Evolutionary conservation across 2,329 filamentous ascomycete species (phyloP), one percentile per base, ranked within the genome.

Genomic region (Colletotrichum sp.): DNA sequence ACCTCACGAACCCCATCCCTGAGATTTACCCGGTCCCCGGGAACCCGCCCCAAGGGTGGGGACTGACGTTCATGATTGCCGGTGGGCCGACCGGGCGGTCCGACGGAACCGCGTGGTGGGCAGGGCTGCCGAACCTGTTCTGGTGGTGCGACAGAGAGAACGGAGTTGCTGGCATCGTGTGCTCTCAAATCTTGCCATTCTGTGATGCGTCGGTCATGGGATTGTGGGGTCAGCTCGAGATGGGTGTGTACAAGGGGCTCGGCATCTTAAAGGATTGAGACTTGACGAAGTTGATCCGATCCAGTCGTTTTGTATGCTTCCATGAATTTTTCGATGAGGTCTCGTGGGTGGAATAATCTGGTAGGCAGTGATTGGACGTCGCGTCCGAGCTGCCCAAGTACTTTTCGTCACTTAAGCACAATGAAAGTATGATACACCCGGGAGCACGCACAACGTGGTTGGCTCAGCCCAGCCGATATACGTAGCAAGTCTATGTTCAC

Each of bases 101-200:
- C 0, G 82, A 78, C 4, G 84, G 86, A 3, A 92, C 90, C 0
- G 88, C 79, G 0, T 87, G 85, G 79, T 93, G 92, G 92, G 89
- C 89, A 3, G 92, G 92, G 0, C 78, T 93, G 34, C 82, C 90
- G 5, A 93, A 93, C 80, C 79, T 90, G 36, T 93, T 86, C 79
- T 93, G 91, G 91, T 93, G 91, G 91, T 85, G 85, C 39, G 92
- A 93, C 81, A 84, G 90, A 8, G 90, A 92, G 80, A 89, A 88
- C 72, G 91, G 90, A 0, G 84, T 93, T 59, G 91, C 87, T 0
- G 90, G 89, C 0, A 87, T 91, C 10, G 82, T 91, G 3, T 86
- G 85, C 49, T 83, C 84, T 5, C 90, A 91, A 80, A 86, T 91
- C 32, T 66, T 91, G 67, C 89, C 90, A 0, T 90, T 90, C 80